These are phyloP conservation scores for Cornus controversa DNA, from an alignment of 148 eudicot genomes.

Conservation along the genomic window DNA sequence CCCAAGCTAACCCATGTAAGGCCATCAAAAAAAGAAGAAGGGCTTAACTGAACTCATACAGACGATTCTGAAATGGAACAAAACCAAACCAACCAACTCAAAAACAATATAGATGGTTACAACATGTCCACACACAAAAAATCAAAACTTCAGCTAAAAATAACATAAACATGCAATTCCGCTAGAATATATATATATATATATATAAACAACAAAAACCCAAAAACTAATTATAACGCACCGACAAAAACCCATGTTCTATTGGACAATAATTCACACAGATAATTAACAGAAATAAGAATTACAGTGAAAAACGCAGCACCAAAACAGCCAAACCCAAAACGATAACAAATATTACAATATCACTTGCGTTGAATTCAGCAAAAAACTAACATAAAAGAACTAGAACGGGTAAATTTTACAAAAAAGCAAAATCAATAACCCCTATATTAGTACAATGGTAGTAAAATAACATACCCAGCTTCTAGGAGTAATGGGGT, in stretches of 20 bases:
- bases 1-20: neutral
- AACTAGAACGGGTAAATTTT: neutral
- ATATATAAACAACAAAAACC: neutral
- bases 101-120: neutral
- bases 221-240: neutral
- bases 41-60: neutral
- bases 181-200: too few species aligned
- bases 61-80: neutral
- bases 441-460: neutral
- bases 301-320: neutral
- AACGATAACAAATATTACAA: neutral
- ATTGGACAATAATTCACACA: neutral
- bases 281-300: neutral
- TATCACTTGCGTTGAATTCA: neutral
- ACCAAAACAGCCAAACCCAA: neutral
- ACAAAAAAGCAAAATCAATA: neutral
- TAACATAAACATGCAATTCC: neutral
- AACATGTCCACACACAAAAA: neutral
- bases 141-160: neutral
- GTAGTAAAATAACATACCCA: slow-evolving; percentile 45
- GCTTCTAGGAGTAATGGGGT: slow-evolving; percentile 90
- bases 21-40: neutral
- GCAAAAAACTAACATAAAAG: neutral
- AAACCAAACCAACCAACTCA: neutral
- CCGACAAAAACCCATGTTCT: neutral